A percentile compares a stretch with the other conserved stretches of the same genome.
Evolutionary conservation across 164 flowering plant species (phyloP).

Genomic region (Stephania yunnanensis): DNA sequence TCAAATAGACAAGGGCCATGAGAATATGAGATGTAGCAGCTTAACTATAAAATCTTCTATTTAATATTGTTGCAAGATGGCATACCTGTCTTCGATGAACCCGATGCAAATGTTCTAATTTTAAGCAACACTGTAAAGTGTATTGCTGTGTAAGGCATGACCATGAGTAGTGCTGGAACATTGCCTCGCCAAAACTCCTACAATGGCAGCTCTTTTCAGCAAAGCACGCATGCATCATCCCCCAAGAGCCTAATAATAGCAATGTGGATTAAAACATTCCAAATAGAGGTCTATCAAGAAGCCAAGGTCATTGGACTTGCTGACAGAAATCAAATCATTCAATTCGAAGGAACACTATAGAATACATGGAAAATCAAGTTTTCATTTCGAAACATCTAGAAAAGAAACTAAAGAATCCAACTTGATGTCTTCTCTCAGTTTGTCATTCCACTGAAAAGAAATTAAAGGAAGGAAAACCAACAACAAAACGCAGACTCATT

Average conservation of each 20-base stretch:
- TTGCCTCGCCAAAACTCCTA: slow-evolving; percentile 99
- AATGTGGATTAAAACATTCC: neutral
- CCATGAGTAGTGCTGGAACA: slow-evolving; percentile 97
- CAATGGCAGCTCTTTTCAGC: slow-evolving; percentile 1
- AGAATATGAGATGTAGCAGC: too few relatives aligned
- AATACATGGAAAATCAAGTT: too few relatives aligned
- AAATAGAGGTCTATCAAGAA: neutral
- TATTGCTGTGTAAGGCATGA: slow-evolving; percentile 93
- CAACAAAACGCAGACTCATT: too few relatives aligned
- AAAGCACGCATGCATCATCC: neutral
- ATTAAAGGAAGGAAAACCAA: too few relatives aligned
- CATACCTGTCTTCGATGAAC: slow-evolving; percentile 88
- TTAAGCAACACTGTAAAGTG: slow-evolving; percentile 83
- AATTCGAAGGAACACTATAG: too few relatives aligned
- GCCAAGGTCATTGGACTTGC: neutral
- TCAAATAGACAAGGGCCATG: too few relatives aligned
- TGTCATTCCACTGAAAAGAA: too few relatives aligned
- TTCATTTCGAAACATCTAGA: too few relatives aligned
- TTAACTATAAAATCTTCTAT: neutral
- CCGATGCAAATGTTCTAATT: slow-evolving; percentile 72
- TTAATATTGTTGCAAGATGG: neutral
- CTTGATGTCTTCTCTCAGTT: too few relatives aligned
- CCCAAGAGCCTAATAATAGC: neutral
- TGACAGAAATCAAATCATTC: neutral
- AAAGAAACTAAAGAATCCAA: too few relatives aligned